phyloP scores from a whole-genome alignment of 768 basidiomycete genomes.

The Suillus paluster region DNA sequence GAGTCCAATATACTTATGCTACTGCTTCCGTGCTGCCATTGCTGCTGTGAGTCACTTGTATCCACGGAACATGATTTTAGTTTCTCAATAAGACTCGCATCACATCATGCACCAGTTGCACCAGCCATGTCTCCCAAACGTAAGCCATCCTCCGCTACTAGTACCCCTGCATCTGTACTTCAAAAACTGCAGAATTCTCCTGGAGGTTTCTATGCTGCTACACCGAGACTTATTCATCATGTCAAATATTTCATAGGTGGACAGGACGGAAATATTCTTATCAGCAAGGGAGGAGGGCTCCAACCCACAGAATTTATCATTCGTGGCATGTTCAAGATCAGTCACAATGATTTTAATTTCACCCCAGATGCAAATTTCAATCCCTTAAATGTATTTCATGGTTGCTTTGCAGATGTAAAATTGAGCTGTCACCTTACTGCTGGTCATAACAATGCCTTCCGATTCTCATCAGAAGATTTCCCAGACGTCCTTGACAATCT shows the following conservation, averaged over 20 bases:
- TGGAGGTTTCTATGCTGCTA: background rate
- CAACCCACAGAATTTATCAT: constrained; percentile 1
- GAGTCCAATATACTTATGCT: no score
- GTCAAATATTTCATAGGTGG: constrained; percentile 3
- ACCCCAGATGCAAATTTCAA: constrained; percentile 4
- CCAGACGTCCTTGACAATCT: background rate
- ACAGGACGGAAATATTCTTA: background rate
- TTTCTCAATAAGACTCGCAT: no score
- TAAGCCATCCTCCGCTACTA: background rate
- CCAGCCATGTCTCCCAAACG: background rate
- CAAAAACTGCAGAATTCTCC: background rate
- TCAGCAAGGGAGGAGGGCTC: background rate
- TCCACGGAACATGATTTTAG: background rate
- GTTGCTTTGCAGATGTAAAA: background rate
- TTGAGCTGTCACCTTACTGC: constrained; percentile 5
- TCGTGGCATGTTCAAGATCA: constrained; percentile 4
- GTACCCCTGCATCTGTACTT: background rate
- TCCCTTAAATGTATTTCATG: constrained; percentile 6
- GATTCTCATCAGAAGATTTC: background rate
- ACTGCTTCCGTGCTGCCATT: background rate
- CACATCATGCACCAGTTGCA: background rate
- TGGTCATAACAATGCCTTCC: background rate
- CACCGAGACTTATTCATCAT: background rate
- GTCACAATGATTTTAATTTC: constrained; percentile 7
- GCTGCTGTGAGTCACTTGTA: background rate